A percentile compares a stretch with the other conserved stretches of the same genome.
Evolutionary conservation across 495 filamentous ascomycete species (phyloP).

Genomic region (Penicillium maclennaniae): DNA sequence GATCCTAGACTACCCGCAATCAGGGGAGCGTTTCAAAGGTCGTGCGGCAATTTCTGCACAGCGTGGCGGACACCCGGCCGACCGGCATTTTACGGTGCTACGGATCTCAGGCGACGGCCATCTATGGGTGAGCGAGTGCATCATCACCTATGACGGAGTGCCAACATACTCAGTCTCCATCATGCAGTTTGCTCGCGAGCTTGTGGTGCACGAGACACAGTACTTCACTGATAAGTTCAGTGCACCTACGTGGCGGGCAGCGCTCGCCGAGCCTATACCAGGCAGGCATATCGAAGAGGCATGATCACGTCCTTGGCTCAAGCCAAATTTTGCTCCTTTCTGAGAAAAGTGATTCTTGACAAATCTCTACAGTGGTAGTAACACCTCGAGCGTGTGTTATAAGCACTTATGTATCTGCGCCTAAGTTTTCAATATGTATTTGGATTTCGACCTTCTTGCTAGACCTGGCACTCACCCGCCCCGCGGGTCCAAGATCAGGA

Average conservation of each 20-base stretch:
- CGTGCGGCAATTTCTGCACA: conserved; percentile 3
- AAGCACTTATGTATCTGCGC: no score
- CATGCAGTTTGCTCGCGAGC: conserved; percentile 2
- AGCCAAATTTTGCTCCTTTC: background rate
- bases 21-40: conserved; percentile 8
- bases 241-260: conserved; percentile 3
- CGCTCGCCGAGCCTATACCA: conserved; percentile 7
- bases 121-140: conserved; percentile 10
- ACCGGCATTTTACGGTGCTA: conserved; percentile 2
- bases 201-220: conserved; percentile 6
- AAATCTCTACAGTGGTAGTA: no score
- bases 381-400: no score
- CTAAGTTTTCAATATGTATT: no score
- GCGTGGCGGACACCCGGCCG: conserved; percentile 6
- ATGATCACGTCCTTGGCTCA: conserved; percentile 4
- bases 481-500: no score
- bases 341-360: no score
- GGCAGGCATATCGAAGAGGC: conserved; percentile 4
- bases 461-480: no score
- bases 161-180: conserved; percentile 9
- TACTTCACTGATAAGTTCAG: conserved; percentile 6
- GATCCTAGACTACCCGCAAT: conserved; percentile 6
- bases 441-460: no score
- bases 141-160: conserved; percentile 8
- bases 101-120: background rate